These are phyloP conservation scores for Raddia distichophylla DNA, from an alignment of 176 grass and related monocot species.

Conservation along the genomic window DNA sequence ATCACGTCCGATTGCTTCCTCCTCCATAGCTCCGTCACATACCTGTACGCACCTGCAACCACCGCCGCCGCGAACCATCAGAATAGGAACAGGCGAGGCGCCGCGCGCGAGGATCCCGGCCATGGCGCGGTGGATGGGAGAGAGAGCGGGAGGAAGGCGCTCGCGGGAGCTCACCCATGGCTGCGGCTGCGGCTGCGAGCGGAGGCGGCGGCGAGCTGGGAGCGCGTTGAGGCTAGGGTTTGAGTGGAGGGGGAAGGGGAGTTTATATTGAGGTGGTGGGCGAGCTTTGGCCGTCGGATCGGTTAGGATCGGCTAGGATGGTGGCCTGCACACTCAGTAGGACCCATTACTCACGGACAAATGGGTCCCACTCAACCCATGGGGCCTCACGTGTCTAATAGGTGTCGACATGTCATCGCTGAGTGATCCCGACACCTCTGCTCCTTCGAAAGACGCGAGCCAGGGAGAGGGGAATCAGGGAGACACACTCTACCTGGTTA, in stretches of 20 bases:
- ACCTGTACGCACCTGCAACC: slow-evolving; percentile 77
- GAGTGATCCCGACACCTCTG: too few species aligned
- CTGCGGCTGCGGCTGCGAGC: slow-evolving; percentile 19
- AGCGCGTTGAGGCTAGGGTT: slow-evolving; percentile 23
- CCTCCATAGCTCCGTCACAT: slow-evolving; percentile 90
- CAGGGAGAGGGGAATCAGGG: too few species aligned
- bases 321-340: background rate
- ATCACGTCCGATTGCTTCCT: slow-evolving; percentile 83
- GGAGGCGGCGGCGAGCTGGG: slow-evolving; percentile 17
- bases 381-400: too few species aligned
- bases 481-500: too few species aligned
- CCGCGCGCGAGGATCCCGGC: background rate
- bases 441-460: too few species aligned
- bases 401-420: too few species aligned
- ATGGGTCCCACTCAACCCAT: too few species aligned
- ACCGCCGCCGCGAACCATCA: background rate
- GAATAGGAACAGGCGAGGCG: too few species aligned
- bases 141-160: background rate
- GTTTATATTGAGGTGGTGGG: slow-evolving; percentile 22
- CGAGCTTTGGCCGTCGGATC: slow-evolving; percentile 46
- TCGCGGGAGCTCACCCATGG: slow-evolving; percentile 47
- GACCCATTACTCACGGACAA: too few species aligned
- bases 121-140: background rate
- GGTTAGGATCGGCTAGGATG: slow-evolving; percentile 51
- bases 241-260: background rate